Evolutionary conservation across 129 eudicot species (phyloP), one percentile per base, ranked within the genome.

Genomic region (Lactuca sativa): DNA sequence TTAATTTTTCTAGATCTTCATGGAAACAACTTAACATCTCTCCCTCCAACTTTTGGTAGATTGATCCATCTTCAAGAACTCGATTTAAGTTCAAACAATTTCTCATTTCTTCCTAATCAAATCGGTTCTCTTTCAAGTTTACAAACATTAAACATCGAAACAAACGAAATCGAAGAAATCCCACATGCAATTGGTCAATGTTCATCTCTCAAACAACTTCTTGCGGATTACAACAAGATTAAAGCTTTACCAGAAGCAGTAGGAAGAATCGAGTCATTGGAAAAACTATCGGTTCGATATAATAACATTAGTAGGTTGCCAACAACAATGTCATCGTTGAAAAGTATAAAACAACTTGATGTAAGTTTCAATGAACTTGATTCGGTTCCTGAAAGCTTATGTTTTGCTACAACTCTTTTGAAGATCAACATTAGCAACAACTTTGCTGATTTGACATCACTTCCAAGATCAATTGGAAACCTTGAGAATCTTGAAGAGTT

Each of bases 211-310:
- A 74, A 77, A 70, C 90, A 89, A 78, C 91, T 92, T 12, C 85
- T 66, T 15, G 97, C 93, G 33, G 96, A 92, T 47, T 92, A 92
- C 68, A 92, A 92, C 80, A 85, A 82, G 44, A 88, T 92, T 67
- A 92, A 86, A 79, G 96, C 98, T 6, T 90, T 92, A 56, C 98
- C 98, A 0, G 98, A 92, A 74, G 98, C 95, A 17, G 82, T 92
- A 4, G 95, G 98, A n/a, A 75, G 83, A 67, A 81, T 92, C 15
- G 86, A 62, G 33, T 83, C 95, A 2, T 74, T 92, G 9, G 90
- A 92, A 76, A 79, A 86, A 51, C 84, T 92, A 11, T 73, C 85
- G 13, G 88, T 83, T 69, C 89, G 96, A 7, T 89, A 89, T 60
- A 92, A 92, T 53, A 92, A 85, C 73, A 66, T 92, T 40, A 68